Base-by-base conservation (phyloP, 1,284 basidiomycete species). In the Porodaedalea pini region DNA sequence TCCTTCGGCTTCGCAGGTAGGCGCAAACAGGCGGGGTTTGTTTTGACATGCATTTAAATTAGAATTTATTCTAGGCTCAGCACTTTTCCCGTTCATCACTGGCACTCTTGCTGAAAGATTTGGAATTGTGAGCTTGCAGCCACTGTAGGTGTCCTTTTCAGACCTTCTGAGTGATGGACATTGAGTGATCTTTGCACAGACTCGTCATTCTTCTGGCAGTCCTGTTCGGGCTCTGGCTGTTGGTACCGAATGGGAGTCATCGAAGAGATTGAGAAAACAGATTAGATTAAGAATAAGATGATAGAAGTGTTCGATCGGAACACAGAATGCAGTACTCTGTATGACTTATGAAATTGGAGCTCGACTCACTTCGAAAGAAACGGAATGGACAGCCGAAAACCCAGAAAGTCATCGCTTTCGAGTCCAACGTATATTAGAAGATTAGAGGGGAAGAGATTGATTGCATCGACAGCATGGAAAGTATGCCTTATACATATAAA, bases 1-100 rank as follows among this genome's bases (percentile, higher is more conserved):
- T 59, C 61, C 47, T 56, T 66, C 43, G 62, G 64, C 2, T 63
- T 66, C 36, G 57, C 60, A 5, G 81, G 45, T 31, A 25, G 4
- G 45, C 31, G 81, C 32, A 34, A 34, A 34, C 32, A 13, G 32
- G 13, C 32, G 13, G 7, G 3, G 75, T 73, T n/a, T 82, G 81
- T 0, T 57, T 76, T 19, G 10, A 17, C 7, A n/a, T 17, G 29
- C 15, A 15, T 15, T 7, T 15, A 32, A 29, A 25, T 31, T 81
- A 41, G n/a, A 15, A 29, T 29, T 31, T 6, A 34, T 34, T 34
- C 7, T 34, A 47, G 45, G 68, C 15, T 61, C 63, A 8, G 67
- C 68, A 6, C 43, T 66, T 19, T 59, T 68, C 34, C 66, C 67
- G 10, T 69, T 68, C 55, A 55, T 65, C 19, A 62, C 62, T 10